Conservation (phyloP, 1,139 yeast genomes). For the Lodderomyces margitis region DNA sequence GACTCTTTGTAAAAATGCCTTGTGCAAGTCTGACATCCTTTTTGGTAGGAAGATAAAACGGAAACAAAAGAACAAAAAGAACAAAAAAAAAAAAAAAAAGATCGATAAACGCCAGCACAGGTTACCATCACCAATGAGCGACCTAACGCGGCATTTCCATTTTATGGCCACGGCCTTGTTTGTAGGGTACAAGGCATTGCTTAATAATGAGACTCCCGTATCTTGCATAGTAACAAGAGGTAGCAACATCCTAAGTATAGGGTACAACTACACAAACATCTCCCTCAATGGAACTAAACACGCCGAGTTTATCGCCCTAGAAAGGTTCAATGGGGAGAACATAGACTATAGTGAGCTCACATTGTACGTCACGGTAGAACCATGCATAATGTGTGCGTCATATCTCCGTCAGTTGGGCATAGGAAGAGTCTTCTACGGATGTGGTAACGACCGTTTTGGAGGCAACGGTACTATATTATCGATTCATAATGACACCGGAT, state of each 20-base stretch:
- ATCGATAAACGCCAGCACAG: not conserved
- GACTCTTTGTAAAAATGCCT: constrained; percentile 36
- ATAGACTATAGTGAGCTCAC: constrained; percentile 46
- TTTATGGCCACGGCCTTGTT: constrained; percentile 40
- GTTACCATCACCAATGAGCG: constrained; percentile 11
- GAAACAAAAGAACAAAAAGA: not conserved
- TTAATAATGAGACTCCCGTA: constrained; percentile 70
- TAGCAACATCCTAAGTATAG: constrained; percentile 62
- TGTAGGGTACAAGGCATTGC: constrained; percentile 41
- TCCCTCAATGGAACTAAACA: constrained; percentile 84
- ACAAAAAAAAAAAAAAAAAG: not conserved
- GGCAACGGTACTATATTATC: constrained; percentile 88
- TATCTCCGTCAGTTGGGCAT: constrained; percentile 81
- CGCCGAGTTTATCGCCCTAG: constrained; percentile 80
- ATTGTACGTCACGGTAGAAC: constrained; percentile 93
- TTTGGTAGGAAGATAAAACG: not conserved
- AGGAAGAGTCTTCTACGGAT: constrained; percentile 76
- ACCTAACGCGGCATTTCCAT: constrained; percentile 29
- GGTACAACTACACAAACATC: constrained; percentile 87
- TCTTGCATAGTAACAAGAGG: constrained; percentile 53
- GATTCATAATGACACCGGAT: constrained; percentile 49
- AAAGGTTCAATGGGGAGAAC: constrained; percentile 13
- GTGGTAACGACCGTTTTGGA: constrained; percentile 94
- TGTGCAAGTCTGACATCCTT: constrained; percentile 46
- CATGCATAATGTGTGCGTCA: constrained; percentile 98